These are phyloP conservation scores for Backusella circina DNA, from an alignment of 192 early-diverging fungal genomes.

Conservation along the genomic window DNA sequence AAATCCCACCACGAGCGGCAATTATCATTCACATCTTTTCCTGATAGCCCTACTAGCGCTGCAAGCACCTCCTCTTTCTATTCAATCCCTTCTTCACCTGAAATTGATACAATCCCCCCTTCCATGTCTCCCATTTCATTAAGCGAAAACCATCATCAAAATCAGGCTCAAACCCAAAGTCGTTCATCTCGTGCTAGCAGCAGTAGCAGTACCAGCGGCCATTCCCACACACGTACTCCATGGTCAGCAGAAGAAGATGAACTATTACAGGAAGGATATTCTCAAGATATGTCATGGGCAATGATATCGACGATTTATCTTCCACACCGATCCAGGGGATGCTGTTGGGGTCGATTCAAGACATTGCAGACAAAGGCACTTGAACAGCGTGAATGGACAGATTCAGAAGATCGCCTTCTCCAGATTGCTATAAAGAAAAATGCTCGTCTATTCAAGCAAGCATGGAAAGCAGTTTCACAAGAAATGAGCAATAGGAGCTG, in stretches of 20 bases:
- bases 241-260: constrained; percentile 26
- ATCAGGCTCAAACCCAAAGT: neutral
- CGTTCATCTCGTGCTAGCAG: neutral
- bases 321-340: constrained; percentile 24
- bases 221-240: constrained; percentile 16
- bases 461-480: constrained; percentile 21
- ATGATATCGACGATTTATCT: constrained; percentile 21
- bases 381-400: constrained; percentile 18
- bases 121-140: neutral
- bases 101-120: neutral
- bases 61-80: neutral
- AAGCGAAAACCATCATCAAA: neutral
- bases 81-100: neutral
- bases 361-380: constrained; percentile 21
- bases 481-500: constrained; percentile 15
- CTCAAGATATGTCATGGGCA: constrained; percentile 24
- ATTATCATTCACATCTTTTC: neutral
- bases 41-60: neutral
- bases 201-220: neutral
- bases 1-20: neutral
- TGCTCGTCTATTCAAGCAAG: constrained; percentile 20
- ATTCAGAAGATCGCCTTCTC: constrained; percentile 12
- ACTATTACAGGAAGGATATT: constrained; percentile 21
- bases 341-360: constrained; percentile 29
- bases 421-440: constrained; percentile 19